Evolutionary conservation across 2,329 filamentous ascomycete species (phyloP).

Genomic region (Colletotrichum australisinense): DNA sequence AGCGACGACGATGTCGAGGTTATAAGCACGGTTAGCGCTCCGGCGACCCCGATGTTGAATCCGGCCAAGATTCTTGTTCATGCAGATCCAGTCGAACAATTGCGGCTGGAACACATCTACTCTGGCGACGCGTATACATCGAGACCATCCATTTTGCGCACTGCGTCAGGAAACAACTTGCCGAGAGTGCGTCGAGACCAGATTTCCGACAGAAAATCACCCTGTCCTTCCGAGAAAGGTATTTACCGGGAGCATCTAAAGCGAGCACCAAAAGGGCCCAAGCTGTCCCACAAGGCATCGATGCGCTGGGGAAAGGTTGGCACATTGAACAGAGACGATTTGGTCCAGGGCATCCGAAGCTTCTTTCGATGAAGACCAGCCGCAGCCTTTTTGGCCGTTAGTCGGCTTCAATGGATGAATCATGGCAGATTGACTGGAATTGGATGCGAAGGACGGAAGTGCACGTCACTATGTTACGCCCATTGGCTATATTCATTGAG

Average conservation of each 20-base stretch:
- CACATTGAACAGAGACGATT: conserved; percentile 49
- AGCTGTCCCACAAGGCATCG: conserved; percentile 41
- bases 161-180: conserved; percentile 40
- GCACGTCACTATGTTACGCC: conserved; percentile 1
- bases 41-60: conserved; percentile 21
- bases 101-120: neutral
- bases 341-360: conserved; percentile 55
- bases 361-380: conserved; percentile 52
- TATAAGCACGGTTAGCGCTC: conserved; percentile 35
- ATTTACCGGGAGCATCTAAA: conserved; percentile 42
- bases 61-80: conserved; percentile 12
- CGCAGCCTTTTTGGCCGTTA: neutral
- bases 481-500: conserved; percentile 20
- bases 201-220: conserved; percentile 36
- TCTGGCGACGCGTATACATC: neutral
- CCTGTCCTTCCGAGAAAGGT: conserved; percentile 42
- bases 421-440: neutral
- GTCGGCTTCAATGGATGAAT: neutral
- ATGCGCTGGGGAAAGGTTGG: conserved; percentile 51
- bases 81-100: conserved; percentile 14
- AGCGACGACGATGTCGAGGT: conserved; percentile 42
- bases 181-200: conserved; percentile 36
- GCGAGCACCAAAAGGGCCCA: conserved; percentile 22
- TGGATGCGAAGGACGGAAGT: conserved; percentile 19
- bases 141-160: conserved; percentile 32